A percentile compares a stretch with the other conserved stretches of the same genome.
Evolutionary conservation across 2,329 filamentous ascomycete genomes (phyloP).

Genomic region (Cryphonectria nitschkei): DNA sequence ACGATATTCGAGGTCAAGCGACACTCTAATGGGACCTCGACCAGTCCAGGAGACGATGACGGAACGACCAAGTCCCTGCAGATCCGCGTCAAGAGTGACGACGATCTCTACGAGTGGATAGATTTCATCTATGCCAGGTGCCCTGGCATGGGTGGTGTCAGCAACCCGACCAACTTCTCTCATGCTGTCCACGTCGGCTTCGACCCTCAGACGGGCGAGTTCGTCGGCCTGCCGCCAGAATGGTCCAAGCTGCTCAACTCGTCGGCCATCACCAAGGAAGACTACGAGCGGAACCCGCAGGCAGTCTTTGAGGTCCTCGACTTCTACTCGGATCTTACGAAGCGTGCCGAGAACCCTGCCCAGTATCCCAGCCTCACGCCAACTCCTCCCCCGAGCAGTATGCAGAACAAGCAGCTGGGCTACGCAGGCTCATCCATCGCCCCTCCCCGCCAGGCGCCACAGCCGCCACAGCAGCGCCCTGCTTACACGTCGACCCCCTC

Average conservation of each 20-base stretch:
- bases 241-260: slow-evolving; percentile 97
- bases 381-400: slow-evolving; percentile 61
- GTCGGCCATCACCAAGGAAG: slow-evolving; percentile 96
- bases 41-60: slow-evolving; percentile 77
- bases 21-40: slow-evolving; percentile 67
- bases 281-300: slow-evolving; percentile 96
- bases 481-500: slow-evolving; percentile 46
- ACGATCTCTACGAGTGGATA: slow-evolving; percentile 98
- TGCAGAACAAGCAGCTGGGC: slow-evolving; percentile 66
- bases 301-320: slow-evolving; percentile 80
- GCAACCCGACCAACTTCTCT: slow-evolving; percentile 97
- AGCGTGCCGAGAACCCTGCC: slow-evolving; percentile 71
- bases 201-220: slow-evolving; percentile 91
- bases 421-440: slow-evolving; percentile 65
- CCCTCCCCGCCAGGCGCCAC: slow-evolving; percentile 63
- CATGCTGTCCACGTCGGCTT: slow-evolving; percentile 98
- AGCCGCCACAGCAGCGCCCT: slow-evolving; percentile 57
- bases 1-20: slow-evolving; percentile 95
- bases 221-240: slow-evolving; percentile 90
- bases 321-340: slow-evolving; percentile 84
- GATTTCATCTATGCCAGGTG: slow-evolving; percentile 97
- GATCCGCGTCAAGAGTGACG: slow-evolving; percentile 92
- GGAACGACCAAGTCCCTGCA: slow-evolving; percentile 81
- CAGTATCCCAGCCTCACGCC: slow-evolving; percentile 71
- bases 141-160: slow-evolving; percentile 96